Conservation (phyloP, 441 rosid genomes). For the Mallotus japonicus region DNA sequence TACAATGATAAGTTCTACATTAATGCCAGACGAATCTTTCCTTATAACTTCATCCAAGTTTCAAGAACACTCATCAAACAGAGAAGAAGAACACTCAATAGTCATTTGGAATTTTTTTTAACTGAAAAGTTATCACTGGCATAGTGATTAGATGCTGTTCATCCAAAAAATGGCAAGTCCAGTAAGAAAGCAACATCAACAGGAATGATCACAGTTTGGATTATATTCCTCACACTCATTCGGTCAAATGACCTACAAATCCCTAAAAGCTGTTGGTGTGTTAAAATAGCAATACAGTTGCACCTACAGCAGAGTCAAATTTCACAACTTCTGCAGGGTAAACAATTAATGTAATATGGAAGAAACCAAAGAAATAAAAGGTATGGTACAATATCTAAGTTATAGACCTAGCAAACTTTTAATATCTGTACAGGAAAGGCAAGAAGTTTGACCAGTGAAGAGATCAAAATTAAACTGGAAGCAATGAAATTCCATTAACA, state of each 20-base stretch:
- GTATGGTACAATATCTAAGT: not conserved
- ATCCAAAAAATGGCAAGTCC: not conserved
- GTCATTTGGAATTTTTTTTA: not conserved
- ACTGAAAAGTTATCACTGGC: not conserved
- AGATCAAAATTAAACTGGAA: constrained; percentile 8
- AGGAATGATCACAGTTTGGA: not conserved
- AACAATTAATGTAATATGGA: not conserved
- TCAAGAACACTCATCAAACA: not conserved
- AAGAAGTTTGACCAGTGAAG: not conserved
- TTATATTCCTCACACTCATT: not conserved
- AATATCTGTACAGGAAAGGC: not conserved
- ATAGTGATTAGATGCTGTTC: not conserved
- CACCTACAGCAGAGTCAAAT: not conserved
- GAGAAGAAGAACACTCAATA: not conserved
- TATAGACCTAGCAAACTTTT: not conserved
- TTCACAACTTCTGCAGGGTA: not conserved
- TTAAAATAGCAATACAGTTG: not conserved
- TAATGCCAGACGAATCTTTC: not conserved
- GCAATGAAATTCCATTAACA: not conserved
- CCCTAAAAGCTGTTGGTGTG: not conserved
- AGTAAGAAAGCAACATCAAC: not conserved
- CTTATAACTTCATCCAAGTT: not conserved
- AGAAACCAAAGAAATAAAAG: not conserved
- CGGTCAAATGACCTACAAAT: not conserved
- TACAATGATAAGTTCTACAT: not conserved